These are phyloP conservation scores for Colletotrichum paranaense DNA, from an alignment of 2,329 filamentous ascomycete species.

Conservation along the genomic window DNA sequence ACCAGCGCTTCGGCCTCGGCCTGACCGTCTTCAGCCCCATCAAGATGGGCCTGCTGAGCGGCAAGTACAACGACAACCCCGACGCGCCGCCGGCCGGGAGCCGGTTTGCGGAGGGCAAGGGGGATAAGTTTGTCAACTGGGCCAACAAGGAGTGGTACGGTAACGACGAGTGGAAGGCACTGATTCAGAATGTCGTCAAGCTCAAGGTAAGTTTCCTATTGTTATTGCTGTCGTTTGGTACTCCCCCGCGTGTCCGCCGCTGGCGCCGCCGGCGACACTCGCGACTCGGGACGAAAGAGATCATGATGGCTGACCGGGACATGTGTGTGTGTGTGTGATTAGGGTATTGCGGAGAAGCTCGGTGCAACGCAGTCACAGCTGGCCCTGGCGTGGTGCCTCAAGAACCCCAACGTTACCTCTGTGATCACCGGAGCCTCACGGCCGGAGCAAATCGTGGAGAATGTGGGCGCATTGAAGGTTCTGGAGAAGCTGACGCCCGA, in stretches of 20 bases:
- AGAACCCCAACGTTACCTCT: slow-evolving; percentile 64
- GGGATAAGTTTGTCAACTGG: slow-evolving; percentile 65
- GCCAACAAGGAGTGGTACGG: slow-evolving; percentile 61
- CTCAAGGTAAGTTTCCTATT: slow-evolving; percentile 45
- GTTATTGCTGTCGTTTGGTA: not conserved
- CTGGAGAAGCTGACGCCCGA: slow-evolving; percentile 61
- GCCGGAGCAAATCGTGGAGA: slow-evolving; percentile 64
- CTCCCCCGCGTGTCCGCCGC: too few species aligned
- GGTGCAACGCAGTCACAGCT: slow-evolving; percentile 63
- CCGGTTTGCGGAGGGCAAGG: slow-evolving; percentile 66
- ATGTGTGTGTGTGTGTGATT: slow-evolving; percentile 10
- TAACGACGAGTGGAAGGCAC: slow-evolving; percentile 66
- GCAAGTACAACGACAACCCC: slow-evolving; percentile 72
- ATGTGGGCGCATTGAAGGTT: slow-evolving; percentile 58
- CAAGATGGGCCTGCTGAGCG: slow-evolving; percentile 67
- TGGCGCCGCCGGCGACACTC: not conserved
- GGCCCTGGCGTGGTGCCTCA: slow-evolving; percentile 64
- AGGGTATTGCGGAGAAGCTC: slow-evolving; percentile 67
- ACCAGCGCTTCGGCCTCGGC: slow-evolving; percentile 67
- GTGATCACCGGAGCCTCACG: slow-evolving; percentile 65
- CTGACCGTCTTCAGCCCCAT: slow-evolving; percentile 73
- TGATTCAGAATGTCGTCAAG: slow-evolving; percentile 57
- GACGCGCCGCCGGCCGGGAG: slow-evolving; percentile 65
- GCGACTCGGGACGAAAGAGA: not conserved
- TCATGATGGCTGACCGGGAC: slow-evolving; percentile 2